Conservation (phyloP, 192 early-diverging fungal genomes). For the Ambispora gerdemannii region DNA sequence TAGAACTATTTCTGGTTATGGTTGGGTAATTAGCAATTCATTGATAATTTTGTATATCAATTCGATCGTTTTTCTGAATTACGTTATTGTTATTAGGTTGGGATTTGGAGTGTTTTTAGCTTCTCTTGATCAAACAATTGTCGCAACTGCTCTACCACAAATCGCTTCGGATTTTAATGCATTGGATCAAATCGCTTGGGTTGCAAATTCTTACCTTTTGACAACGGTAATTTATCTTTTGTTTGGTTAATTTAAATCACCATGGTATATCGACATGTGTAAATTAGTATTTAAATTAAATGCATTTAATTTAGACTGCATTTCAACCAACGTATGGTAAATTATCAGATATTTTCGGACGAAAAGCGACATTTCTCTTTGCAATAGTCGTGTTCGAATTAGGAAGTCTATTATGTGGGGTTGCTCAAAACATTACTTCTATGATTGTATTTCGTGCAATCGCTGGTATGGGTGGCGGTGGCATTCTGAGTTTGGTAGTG, state of each 20-base stretch:
- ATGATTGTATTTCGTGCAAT: neutral
- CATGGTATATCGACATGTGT: too few relatives aligned
- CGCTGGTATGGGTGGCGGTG: neutral
- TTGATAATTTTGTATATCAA: too few relatives aligned
- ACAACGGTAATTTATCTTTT: conserved; percentile 31
- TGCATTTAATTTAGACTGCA: neutral
- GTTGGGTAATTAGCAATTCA: neutral
- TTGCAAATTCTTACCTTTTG: conserved; percentile 71
- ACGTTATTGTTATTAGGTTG: too few relatives aligned
- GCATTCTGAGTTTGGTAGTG: conserved; percentile 52
- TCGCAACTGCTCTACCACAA: conserved; percentile 65
- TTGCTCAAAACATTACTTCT: conserved; percentile 37
- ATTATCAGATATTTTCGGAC: neutral
- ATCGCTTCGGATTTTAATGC: conserved; percentile 72
- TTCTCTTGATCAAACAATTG: conserved; percentile 77
- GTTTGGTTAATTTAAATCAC: too few relatives aligned
- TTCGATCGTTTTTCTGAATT: too few relatives aligned
- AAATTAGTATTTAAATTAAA: too few relatives aligned
- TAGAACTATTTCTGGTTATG: neutral
- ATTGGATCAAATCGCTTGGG: conserved; percentile 70
- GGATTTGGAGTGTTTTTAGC: conserved; percentile 68
- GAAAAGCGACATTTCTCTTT: neutral
- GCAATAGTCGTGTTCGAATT: neutral
- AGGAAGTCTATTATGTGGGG: neutral
- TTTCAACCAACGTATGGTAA: neutral